Base-by-base conservation (phyloP, 345 rosid genomes). In the Dimocarpus longan region DNA sequence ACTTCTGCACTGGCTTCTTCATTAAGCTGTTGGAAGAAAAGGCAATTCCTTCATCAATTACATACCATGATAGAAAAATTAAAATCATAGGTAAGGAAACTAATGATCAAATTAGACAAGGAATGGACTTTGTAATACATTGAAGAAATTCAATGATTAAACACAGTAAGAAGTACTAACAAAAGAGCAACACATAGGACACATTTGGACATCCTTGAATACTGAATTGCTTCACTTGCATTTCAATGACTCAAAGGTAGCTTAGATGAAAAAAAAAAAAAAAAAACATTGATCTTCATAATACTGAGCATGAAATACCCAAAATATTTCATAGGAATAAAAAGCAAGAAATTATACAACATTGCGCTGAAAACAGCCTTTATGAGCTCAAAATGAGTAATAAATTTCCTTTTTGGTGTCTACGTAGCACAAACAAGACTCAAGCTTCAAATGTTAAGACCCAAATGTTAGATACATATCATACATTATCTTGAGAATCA, bases 1-100 rank as follows among this genome's bases (percentile, higher is more conserved):
- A 86, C 85, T 77, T 83, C 83, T 48, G 83, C 86, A 63, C 88
- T 81, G 4, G 86, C 88, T 70, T 86, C 88, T 77, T 86, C 86
- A 44, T 86, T 86, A 22, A 83, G 80, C 86, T 86, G 6, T 71
- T 46, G 40, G 56, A 56, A 54, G 26, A 4, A 10, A 76, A 76
- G 57, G 18, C 26, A 67, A 63, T 5, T 16, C 56, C 43, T 72
- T 75, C 39, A 44, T 66, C 6, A 59, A 50, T 66, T 54, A 44
- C 22, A 54, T 80, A 52, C 3, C 43, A 13, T 24, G 28, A 12
- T 6, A 44, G 28, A 50, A 39, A 60, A 56, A 43, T 28, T 68
- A n/a, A 19, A 80, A 80, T 26, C 46, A 44, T 57, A 67, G 10
- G 21, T 5, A 39, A 3, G 37, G 37, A 32, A 32, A 32, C 37